These are phyloP conservation scores for Penicillium decumbens DNA, from an alignment of 2,329 filamentous ascomycete species.

Conservation along the genomic window DNA sequence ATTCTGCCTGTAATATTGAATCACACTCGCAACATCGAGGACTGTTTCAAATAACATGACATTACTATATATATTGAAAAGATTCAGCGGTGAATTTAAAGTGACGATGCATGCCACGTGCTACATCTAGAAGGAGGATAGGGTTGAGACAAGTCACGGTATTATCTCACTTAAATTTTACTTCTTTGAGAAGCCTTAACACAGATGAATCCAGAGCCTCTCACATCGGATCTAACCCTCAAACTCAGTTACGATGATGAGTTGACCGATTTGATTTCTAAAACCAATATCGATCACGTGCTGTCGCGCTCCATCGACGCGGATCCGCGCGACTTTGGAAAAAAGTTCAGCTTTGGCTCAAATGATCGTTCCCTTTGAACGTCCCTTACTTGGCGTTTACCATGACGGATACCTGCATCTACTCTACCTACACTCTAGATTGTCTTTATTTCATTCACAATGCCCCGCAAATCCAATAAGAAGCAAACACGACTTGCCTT, in stretches of 20 bases:
- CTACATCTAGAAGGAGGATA: not conserved
- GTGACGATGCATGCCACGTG: not conserved
- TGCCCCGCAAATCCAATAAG: slow-evolving; percentile 33
- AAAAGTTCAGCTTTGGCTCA: not conserved
- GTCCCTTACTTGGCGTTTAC: not conserved
- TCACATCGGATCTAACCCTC: not conserved
- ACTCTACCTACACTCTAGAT: not conserved
- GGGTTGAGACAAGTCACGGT: not conserved
- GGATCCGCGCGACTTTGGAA: slow-evolving; percentile 9
- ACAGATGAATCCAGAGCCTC: not conserved
- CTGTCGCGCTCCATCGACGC: slow-evolving; percentile 15
- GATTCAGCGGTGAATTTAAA: too few relatives aligned
- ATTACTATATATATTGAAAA: too few relatives aligned
- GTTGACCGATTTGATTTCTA: not conserved
- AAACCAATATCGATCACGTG: slow-evolving; percentile 16
- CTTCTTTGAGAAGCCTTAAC: not conserved
- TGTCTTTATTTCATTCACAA: slow-evolving; percentile 10
- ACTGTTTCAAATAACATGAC: slow-evolving; percentile 13
- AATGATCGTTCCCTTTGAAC: not conserved
- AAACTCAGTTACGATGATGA: not conserved
- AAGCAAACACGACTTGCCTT: slow-evolving; percentile 46
- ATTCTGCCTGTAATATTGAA: too few relatives aligned
- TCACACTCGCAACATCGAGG: not conserved
- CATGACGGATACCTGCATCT: not conserved
- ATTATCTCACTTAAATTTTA: not conserved